These are phyloP conservation scores for Senna siamea DNA, from an alignment of 306 rosid genomes.

Conservation along the genomic window DNA sequence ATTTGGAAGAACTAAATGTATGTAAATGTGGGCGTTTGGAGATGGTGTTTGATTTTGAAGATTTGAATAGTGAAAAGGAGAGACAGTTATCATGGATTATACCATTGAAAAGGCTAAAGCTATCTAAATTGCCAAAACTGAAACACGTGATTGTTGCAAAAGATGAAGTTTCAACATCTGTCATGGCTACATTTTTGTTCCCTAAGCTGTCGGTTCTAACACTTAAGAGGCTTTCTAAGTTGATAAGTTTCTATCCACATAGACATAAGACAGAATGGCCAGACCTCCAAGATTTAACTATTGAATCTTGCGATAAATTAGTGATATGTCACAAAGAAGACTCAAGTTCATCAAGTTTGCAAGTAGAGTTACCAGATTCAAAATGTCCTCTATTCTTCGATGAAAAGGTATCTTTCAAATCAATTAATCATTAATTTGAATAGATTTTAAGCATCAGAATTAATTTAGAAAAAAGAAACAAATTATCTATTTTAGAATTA, in stretches of 20 bases:
- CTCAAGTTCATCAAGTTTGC: neutral
- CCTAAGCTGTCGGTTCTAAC: neutral
- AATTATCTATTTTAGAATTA: too few relatives aligned
- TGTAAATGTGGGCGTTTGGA: neutral
- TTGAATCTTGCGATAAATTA: neutral
- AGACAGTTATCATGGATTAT: neutral
- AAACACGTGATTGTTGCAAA: neutral
- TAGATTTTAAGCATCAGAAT: too few relatives aligned
- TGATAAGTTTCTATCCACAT: too few relatives aligned
- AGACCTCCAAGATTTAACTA: neutral
- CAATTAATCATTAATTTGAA: too few relatives aligned
- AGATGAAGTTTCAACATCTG: neutral
- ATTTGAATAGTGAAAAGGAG: neutral
- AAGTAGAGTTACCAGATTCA: too few relatives aligned
- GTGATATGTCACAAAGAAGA: neutral
- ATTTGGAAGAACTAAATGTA: neutral
- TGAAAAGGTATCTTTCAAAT: neutral
- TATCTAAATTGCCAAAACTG: neutral
- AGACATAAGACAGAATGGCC: neutral
- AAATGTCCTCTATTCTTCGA: neutral
- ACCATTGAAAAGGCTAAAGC: neutral
- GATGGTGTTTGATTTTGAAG: slow-evolving; percentile 7
- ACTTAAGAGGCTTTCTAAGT: too few relatives aligned
- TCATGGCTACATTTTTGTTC: neutral
- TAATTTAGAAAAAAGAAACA: too few relatives aligned